Evolutionary conservation across 306 rosid genomes (phyloP).

Genomic region (Sesbania bispinosa): DNA sequence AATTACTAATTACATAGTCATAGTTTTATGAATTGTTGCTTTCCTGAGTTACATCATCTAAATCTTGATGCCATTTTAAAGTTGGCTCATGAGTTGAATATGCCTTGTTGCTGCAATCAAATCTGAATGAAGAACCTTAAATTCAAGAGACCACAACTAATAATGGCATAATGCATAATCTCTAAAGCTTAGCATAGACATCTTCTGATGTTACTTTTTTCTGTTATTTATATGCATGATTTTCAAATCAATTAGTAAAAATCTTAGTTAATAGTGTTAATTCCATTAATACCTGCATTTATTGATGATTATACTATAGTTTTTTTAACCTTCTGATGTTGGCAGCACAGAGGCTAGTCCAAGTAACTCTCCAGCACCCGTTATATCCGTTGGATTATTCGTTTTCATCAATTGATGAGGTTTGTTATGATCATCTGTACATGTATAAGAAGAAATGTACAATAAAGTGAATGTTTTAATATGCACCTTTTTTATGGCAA

Average conservation of each 20-base stretch:
- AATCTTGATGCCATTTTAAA: neutral
- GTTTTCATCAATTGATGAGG: slow-evolving; percentile 58
- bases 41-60: neutral
- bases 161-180: neutral
- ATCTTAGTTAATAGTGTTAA: neutral
- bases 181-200: neutral
- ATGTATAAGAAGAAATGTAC: neutral
- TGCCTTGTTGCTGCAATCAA: neutral
- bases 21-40: neutral
- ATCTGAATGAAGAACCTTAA: neutral
- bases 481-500: neutral
- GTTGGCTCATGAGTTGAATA: neutral
- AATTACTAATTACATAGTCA: neutral
- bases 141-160: neutral
- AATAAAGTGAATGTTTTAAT: neutral
- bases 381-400: slow-evolving; percentile 61
- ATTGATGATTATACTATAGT: slow-evolving; percentile 16
- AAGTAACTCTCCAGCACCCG: slow-evolving; percentile 73
- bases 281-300: neutral
- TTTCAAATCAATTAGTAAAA: slow-evolving; percentile 9
- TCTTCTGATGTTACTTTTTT: neutral
- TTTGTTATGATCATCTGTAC: slow-evolving; percentile 22
- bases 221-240: neutral
- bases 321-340: slow-evolving; percentile 38
- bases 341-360: slow-evolving; percentile 71